A percentile compares a stretch with the other conserved stretches of the same genome.
These are phyloP conservation scores for Malassezia sympodialis DNA, from an alignment of 1,284 basidiomycete genomes.

Conservation along the genomic window DNA sequence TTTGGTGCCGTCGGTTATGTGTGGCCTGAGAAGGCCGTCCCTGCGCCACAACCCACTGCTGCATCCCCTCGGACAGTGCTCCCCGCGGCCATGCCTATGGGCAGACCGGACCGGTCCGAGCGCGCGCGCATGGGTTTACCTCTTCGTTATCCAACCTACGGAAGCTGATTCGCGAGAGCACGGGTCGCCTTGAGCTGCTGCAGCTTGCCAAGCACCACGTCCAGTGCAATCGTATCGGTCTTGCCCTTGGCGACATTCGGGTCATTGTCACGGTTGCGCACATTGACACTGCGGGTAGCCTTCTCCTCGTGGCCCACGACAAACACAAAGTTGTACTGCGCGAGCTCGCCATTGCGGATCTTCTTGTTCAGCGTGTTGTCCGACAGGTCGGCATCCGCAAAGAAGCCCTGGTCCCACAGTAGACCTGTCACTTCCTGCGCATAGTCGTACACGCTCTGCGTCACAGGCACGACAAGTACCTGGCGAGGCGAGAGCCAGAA, in stretches of 20 bases:
- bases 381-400: conserved; percentile 81
- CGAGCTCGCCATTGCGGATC: conserved; percentile 53
- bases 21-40: conserved; percentile 12
- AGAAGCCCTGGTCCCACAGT: conserved; percentile 65
- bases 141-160: conserved; percentile 4
- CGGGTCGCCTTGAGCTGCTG: conserved; percentile 28
- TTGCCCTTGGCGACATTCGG: conserved; percentile 34
- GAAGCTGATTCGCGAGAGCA: conserved; percentile 33
- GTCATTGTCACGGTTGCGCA: conserved; percentile 59
- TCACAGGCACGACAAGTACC: conserved; percentile 86
- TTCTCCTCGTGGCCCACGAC: conserved; percentile 91
- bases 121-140: neutral
- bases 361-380: conserved; percentile 93
- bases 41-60: neutral
- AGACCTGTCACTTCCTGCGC: conserved; percentile 66
- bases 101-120: neutral
- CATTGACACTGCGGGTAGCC: conserved; percentile 74
- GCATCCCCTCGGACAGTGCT: neutral
- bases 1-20: conserved; percentile 55
- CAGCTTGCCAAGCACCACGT: conserved; percentile 25
- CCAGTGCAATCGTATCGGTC: conserved; percentile 39
- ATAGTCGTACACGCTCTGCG: conserved; percentile 73
- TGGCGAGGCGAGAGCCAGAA: conserved; percentile 97
- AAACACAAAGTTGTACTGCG: conserved; percentile 81
- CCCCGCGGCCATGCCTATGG: neutral